Percentiles rank a stretch among this genome's conserved stretches.
phyloP scores from a whole-genome alignment of 495 filamentous ascomycete species.

The Beverwykella pulmonaria region DNA sequence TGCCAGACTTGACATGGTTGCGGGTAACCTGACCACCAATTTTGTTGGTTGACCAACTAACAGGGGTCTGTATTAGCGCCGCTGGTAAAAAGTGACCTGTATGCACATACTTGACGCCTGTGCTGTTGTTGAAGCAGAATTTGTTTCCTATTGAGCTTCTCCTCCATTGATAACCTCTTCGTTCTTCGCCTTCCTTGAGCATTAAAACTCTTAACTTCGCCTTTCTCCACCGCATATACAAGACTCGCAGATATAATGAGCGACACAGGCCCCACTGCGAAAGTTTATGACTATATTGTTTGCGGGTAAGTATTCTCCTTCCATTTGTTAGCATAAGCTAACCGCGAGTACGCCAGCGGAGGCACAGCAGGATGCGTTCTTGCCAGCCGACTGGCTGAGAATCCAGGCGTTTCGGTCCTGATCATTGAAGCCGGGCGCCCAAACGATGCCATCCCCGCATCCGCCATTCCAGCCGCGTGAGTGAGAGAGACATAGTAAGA shows the following conservation, averaged over 20 bases:
- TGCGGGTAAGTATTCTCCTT: slow-evolving; percentile 33
- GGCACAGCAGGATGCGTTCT: slow-evolving; percentile 55
- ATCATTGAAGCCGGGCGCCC: slow-evolving; percentile 53
- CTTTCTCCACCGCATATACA: too few species aligned
- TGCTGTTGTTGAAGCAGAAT: too few species aligned
- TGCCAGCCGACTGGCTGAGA: slow-evolving; percentile 55
- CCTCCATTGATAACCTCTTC: too few species aligned
- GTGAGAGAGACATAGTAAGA: slow-evolving; percentile 35
- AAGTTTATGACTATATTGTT: slow-evolving; percentile 42
- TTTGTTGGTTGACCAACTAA: too few species aligned
- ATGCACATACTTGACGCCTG: too few species aligned
- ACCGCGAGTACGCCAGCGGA: slow-evolving; percentile 36
- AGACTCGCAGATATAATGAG: not conserved
- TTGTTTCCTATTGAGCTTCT: too few species aligned
- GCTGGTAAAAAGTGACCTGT: too few species aligned
- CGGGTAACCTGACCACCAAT: too few species aligned
- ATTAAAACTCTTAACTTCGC: too few species aligned
- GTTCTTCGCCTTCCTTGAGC: too few species aligned
- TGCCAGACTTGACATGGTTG: too few species aligned
- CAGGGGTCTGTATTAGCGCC: too few species aligned
- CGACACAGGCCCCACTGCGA: not conserved
- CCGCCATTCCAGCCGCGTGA: not conserved
- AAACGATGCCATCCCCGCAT: slow-evolving; percentile 33
- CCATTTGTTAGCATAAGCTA: not conserved
- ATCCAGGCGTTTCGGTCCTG: slow-evolving; percentile 51